These are phyloP conservation scores for Mortierella alpina DNA, from an alignment of 192 early-diverging fungal species.

Conservation along the genomic window DNA sequence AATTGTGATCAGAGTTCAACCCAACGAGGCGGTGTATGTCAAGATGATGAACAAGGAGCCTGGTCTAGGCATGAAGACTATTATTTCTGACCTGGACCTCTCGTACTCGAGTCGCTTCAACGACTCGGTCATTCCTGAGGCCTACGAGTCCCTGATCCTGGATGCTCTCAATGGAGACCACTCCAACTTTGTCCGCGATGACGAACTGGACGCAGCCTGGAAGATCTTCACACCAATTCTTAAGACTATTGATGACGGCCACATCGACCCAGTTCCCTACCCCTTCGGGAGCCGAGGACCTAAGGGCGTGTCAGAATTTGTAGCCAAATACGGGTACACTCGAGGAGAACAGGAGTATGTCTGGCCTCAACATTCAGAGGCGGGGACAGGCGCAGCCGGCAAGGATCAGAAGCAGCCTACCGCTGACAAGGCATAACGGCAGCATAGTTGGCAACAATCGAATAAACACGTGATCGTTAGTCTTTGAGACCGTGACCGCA, in stretches of 20 bases:
- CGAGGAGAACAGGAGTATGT: slow-evolving; percentile 54
- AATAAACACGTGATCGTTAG: not conserved
- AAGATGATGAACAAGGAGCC: slow-evolving; percentile 97
- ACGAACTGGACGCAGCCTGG: slow-evolving; percentile 97
- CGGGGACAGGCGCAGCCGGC: slow-evolving; percentile 20
- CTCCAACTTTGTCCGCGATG: slow-evolving; percentile 93
- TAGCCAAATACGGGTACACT: slow-evolving; percentile 67
- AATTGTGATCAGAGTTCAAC: slow-evolving; percentile 94
- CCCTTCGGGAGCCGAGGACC: slow-evolving; percentile 89
- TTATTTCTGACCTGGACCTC: slow-evolving; percentile 93
- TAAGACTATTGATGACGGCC: slow-evolving; percentile 75
- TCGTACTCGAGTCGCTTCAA: slow-evolving; percentile 91
- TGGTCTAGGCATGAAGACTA: slow-evolving; percentile 85
- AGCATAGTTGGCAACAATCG: not conserved
- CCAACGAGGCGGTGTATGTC: slow-evolving; percentile 95
- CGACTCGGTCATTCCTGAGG: slow-evolving; percentile 93
- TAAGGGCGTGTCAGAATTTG: slow-evolving; percentile 78
- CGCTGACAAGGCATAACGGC: not conserved
- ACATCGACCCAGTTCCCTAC: slow-evolving; percentile 73
- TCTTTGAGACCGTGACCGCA: too few species aligned
- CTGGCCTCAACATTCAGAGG: slow-evolving; percentile 57
- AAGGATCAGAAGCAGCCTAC: slow-evolving; percentile 30
- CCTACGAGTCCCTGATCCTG: slow-evolving; percentile 95
- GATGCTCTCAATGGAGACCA: slow-evolving; percentile 94
- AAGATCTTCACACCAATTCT: slow-evolving; percentile 97